Evolutionary conservation across 768 basidiomycete genomes (phyloP), one percentile per base, ranked within the genome.

Genomic region (Postia placenta): DNA sequence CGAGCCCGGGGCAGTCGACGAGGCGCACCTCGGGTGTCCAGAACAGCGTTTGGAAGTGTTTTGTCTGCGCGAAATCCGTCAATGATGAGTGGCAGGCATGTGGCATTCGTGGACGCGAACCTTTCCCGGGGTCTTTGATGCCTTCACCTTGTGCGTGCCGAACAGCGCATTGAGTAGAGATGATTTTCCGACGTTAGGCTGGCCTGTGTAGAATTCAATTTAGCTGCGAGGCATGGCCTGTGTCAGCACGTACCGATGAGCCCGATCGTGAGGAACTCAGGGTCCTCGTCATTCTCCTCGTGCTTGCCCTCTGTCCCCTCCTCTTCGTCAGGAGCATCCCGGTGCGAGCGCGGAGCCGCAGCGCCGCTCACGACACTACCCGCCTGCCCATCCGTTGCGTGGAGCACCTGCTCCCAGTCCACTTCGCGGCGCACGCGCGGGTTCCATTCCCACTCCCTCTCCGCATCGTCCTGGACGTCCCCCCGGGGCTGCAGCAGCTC

Each of bases 131-230:
- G 87, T 92, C 50, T 81, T 81, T 0, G 88, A 92, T 11, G 91
- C 88, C 52, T 81, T 77, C 3, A 96, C 93, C 64, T 79, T 84
- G 42, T 73, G 76, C 19, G 71, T 67, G 24, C 89, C 92, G 60
- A 98, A 90, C 17, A 98, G 70, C 4, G 94, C 93, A 62, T 98
- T 98, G 45, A 98, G 67, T 4, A 96, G 69, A 0, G 89, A 92
- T 1, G 90, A 92, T 65, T 98, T 98, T 9, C 95, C 95, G 35
- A 95, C 92, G 63, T 97, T 98, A 12, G 94, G 94, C 61, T 95
- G 92, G 28, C 92, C 91, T 85, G 20, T 40, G 19, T 6, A 26
- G 42, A 25, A 30, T 38, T 12, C 20, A 44, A 25, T 20, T 28
- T 41, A 6, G 39, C n/a, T n/a, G 4, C n/a, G n/a, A n/a, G n/a